Conservation (phyloP, 768 basidiomycete genomes). For the Calocera viscosa region DNA sequence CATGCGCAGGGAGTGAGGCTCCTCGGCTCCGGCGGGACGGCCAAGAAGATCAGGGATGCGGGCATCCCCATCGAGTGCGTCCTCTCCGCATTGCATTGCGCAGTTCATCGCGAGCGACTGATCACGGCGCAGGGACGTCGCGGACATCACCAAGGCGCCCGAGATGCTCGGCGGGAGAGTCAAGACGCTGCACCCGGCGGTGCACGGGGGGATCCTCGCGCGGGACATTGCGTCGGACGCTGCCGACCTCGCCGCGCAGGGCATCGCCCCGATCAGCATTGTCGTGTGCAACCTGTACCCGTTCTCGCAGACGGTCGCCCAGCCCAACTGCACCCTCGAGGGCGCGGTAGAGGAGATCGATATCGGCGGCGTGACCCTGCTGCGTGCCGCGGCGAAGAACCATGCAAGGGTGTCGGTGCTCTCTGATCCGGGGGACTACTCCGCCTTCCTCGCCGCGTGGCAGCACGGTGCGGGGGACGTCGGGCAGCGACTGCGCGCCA, state of each 20-base stretch:
- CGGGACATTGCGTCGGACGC: constrained; percentile 84
- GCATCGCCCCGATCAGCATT: constrained; percentile 85
- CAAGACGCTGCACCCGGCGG: constrained; percentile 94
- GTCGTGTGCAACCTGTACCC: constrained; percentile 99
- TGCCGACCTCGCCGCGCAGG: constrained; percentile 66
- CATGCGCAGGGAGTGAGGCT: constrained; percentile 69
- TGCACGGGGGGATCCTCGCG: constrained; percentile 96
- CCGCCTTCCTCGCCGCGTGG: constrained; percentile 66
- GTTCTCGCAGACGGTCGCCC: constrained; percentile 80
- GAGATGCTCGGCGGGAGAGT: constrained; percentile 98
- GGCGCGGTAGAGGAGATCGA: constrained; percentile 96
- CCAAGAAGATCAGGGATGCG: constrained; percentile 91
- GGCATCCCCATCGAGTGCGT: constrained; percentile 82
- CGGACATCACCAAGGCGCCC: constrained; percentile 91
- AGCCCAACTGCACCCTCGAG: constrained; percentile 76
- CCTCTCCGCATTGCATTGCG: not conserved
- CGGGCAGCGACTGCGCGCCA: constrained; percentile 54
- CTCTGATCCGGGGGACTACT: constrained; percentile 81
- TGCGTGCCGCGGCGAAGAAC: constrained; percentile 97
- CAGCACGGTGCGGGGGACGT: constrained; percentile 63
- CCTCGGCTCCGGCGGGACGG: constrained; percentile 92
- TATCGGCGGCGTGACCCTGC: constrained; percentile 94
- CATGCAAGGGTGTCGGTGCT: constrained; percentile 84
- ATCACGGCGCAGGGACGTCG: constrained; percentile 62
- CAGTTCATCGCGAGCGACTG: no score